Evolutionary conservation across 1,139 yeast genomes (phyloP).

Genomic region (Dujonia santamariae): DNA sequence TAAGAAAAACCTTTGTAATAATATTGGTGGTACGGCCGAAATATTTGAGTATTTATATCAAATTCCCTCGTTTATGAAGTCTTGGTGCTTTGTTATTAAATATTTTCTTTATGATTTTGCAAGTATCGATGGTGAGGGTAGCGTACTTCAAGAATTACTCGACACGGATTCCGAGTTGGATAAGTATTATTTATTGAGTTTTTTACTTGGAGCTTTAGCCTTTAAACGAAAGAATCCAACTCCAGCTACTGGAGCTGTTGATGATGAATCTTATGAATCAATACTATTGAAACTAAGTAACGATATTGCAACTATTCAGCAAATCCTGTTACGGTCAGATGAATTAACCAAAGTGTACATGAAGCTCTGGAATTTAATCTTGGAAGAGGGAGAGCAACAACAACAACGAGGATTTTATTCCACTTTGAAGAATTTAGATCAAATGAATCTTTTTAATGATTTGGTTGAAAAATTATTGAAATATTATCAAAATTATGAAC

Average conservation of each 20-base stretch:
- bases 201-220: constrained; percentile 23
- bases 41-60: constrained; percentile 18
- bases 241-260: constrained; percentile 4
- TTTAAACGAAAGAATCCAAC: neutral
- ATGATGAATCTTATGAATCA: constrained; percentile 16
- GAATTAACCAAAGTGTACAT: constrained; percentile 22
- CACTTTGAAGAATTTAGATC: constrained; percentile 24
- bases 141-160: constrained; percentile 2
- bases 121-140: constrained; percentile 16
- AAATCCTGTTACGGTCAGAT: constrained; percentile 19
- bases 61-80: constrained; percentile 17
- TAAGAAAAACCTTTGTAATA: too few relatives aligned
- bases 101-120: constrained; percentile 44
- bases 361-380: constrained; percentile 27
- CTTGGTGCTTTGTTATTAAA: constrained; percentile 35
- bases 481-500: constrained; percentile 21
- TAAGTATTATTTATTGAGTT: constrained; percentile 19
- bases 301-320: constrained; percentile 21
- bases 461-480: constrained; percentile 23
- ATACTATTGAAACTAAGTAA: constrained; percentile 21
- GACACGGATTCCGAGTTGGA: constrained; percentile 11
- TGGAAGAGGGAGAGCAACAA: constrained; percentile 7
- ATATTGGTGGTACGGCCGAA: too few relatives aligned
- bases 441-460: constrained; percentile 23
- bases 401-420: constrained; percentile 13